These are phyloP conservation scores for Scleroderma citrinum DNA, from an alignment of 768 basidiomycete genomes.

Conservation along the genomic window DNA sequence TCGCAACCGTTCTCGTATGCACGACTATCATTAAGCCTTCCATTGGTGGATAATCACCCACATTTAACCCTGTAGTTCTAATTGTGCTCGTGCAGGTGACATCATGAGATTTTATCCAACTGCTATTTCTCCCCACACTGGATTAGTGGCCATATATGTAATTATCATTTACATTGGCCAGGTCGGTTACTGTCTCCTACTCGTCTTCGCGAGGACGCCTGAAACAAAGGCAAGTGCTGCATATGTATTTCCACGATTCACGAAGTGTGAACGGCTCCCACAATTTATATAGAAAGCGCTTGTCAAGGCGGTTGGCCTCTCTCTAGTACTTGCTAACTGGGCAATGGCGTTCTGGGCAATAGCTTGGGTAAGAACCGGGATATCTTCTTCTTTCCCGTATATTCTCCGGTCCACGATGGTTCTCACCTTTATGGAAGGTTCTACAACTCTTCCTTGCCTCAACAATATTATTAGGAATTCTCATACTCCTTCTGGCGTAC, in stretches of 20 bases:
- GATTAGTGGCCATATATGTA: conserved; percentile 55
- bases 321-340: conserved; percentile 75
- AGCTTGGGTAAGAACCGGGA: conserved; percentile 58
- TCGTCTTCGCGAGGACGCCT: conserved; percentile 62
- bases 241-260: neutral
- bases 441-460: conserved; percentile 72
- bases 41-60: conserved; percentile 34
- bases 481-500: conserved; percentile 67
- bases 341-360: conserved; percentile 77
- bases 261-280: neutral
- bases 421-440: conserved; percentile 34
- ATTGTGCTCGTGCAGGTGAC: conserved; percentile 30
- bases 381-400: neutral
- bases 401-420: neutral
- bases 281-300: conserved; percentile 46
- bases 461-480: conserved; percentile 66
- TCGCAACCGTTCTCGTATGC: conserved; percentile 68
- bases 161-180: conserved; percentile 56
- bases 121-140: conserved; percentile 61
- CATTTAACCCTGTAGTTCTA: neutral
- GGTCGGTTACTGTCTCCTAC: conserved; percentile 78
- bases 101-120: conserved; percentile 55
- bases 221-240: conserved; percentile 66
- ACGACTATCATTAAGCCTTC: conserved; percentile 60
- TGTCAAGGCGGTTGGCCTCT: conserved; percentile 73